These are phyloP conservation scores for Panellus pusillus DNA, from an alignment of 768 basidiomycete genomes.

Conservation along the genomic window DNA sequence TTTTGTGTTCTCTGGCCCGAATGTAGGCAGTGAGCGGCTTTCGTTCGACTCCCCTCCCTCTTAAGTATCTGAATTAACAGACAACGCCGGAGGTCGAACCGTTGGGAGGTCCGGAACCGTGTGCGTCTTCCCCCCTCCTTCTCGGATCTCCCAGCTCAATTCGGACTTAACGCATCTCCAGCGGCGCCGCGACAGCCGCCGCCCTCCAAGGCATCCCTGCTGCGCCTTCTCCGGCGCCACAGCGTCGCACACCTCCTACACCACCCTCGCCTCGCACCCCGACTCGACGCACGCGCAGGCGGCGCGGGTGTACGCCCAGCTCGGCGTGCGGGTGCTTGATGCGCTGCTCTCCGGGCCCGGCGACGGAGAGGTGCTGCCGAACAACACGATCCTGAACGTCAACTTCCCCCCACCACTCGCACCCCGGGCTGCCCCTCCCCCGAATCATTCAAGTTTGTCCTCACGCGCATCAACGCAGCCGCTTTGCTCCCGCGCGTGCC, in stretches of 20 bases:
- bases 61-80: slow-evolving; percentile 14
- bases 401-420: slow-evolving; percentile 40
- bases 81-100: slow-evolving; percentile 33
- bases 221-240: slow-evolving; percentile 16
- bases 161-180: slow-evolving; percentile 15
- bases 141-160: background rate
- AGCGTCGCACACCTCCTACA: slow-evolving; percentile 44
- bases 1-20: slow-evolving; percentile 47
- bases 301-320: slow-evolving; percentile 44
- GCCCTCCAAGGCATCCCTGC: slow-evolving; percentile 42
- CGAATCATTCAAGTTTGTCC: slow-evolving; percentile 41
- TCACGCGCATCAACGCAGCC: slow-evolving; percentile 37
- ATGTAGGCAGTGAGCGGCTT: slow-evolving; percentile 39
- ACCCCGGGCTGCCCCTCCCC: slow-evolving; percentile 32
- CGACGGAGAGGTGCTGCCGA: slow-evolving; percentile 33
- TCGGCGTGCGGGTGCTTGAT: slow-evolving; percentile 39
- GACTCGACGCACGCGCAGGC: slow-evolving; percentile 35
- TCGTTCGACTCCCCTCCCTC: background rate
- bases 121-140: slow-evolving; percentile 25
- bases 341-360: slow-evolving; percentile 30
- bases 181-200: slow-evolving; percentile 51
- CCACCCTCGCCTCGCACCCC: slow-evolving; percentile 41
- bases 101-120: slow-evolving; percentile 43
- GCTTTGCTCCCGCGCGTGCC: slow-evolving; percentile 26
- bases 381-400: slow-evolving; percentile 46